These are phyloP conservation scores for Acanthamoeba rhysodes DNA, from an alignment of 208 protist species.

Conservation along the genomic window DNA sequence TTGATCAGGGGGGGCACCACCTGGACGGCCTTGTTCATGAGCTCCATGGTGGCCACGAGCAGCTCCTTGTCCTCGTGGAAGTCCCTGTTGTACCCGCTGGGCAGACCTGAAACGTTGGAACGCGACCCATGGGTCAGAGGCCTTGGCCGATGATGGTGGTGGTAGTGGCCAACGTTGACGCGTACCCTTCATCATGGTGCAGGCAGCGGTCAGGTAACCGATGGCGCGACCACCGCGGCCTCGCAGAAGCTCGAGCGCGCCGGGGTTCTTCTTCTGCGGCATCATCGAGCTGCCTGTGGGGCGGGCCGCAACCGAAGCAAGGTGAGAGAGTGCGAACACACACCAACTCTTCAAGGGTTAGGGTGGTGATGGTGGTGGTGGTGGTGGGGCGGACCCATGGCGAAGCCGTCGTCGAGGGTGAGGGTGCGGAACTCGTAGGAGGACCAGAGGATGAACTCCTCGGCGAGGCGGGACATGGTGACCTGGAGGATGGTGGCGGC, in stretches of 20 bases:
- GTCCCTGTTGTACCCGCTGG: slow-evolving; percentile 55
- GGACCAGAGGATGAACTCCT: slow-evolving; percentile 91
- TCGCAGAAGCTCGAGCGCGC: slow-evolving; percentile 90
- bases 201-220: slow-evolving; percentile 73
- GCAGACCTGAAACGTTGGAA: slow-evolving; percentile 13
- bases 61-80: slow-evolving; percentile 71
- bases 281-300: slow-evolving; percentile 89
- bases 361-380: too few species aligned
- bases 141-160: too few species aligned
- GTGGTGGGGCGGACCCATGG: slow-evolving; percentile 69
- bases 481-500: slow-evolving; percentile 77
- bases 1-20: slow-evolving; percentile 45
- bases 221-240: slow-evolving; percentile 87
- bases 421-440: slow-evolving; percentile 90
- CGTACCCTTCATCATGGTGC: slow-evolving; percentile 88
- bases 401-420: slow-evolving; percentile 88
- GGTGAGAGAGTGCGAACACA: too few species aligned
- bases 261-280: slow-evolving; percentile 94
- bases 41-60: neutral
- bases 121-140: too few species aligned
- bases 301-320: too few species aligned
- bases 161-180: too few species aligned
- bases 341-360: neutral
- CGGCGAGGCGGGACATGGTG: slow-evolving; percentile 88
- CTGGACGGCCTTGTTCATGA: slow-evolving; percentile 40